phyloP scores from a whole-genome alignment of 495 filamentous ascomycete species.

The Letharia lupina region DNA sequence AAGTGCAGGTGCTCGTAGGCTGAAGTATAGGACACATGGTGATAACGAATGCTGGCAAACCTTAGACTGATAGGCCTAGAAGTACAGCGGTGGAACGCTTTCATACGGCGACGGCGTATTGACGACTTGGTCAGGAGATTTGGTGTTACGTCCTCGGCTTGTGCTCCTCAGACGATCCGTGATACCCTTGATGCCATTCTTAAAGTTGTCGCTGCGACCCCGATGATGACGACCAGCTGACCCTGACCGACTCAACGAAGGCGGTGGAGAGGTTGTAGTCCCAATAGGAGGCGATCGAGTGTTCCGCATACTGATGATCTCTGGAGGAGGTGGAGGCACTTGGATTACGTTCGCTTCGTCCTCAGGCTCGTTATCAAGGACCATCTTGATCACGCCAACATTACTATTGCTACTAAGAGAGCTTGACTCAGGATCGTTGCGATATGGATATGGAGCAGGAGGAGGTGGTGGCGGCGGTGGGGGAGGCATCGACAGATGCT shows the following conservation, averaged over 20 bases:
- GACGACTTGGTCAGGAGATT: conserved; percentile 27
- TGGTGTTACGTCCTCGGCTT: conserved; percentile 45
- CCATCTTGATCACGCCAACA: conserved; percentile 59
- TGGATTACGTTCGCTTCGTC: conserved; percentile 32
- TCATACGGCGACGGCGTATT: conserved; percentile 48
- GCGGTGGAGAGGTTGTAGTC: conserved; percentile 25
- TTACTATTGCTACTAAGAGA: conserved; percentile 32
- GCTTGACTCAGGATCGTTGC: conserved; percentile 32
- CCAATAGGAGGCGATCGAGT: conserved; percentile 27
- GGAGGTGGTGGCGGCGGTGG: conserved; percentile 62
- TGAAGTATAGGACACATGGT: neutral
- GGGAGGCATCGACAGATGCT: conserved; percentile 63
- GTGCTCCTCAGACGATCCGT: conserved; percentile 63
- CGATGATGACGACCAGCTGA: conserved; percentile 48
- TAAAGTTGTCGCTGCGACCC: conserved; percentile 60
- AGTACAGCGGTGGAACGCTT: conserved; percentile 40
- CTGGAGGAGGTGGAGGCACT: conserved; percentile 23
- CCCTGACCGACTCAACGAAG: conserved; percentile 25
- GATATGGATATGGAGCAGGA: conserved; percentile 39
- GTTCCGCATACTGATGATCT: conserved; percentile 11
- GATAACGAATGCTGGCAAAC: neutral
- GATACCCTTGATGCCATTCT: conserved; percentile 54
- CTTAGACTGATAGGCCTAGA: conserved; percentile 8
- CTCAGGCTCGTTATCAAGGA: conserved; percentile 55
- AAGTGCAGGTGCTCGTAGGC: neutral